Percentiles rank a stretch among this genome's conserved stretches.
phyloP scores from a whole-genome alignment of 768 basidiomycete species.

The Lactifluus hygrophoroides region DNA sequence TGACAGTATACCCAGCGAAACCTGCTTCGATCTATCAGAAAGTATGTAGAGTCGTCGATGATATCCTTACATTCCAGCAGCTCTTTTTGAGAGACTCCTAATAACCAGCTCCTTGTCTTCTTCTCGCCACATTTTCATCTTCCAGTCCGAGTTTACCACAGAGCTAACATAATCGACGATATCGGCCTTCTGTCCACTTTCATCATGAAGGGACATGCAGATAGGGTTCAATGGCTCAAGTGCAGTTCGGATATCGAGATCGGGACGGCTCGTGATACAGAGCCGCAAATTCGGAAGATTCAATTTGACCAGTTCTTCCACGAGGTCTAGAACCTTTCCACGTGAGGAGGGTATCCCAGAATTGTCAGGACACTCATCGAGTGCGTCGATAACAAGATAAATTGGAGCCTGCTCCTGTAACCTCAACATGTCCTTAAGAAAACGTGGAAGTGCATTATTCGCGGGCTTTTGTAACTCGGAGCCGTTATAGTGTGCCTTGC shows the following conservation, averaged over 20 bases:
- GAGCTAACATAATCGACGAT: too few species aligned
- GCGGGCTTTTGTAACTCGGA: too few species aligned
- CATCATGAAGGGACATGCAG: neutral
- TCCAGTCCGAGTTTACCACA: neutral
- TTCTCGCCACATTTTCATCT: neutral
- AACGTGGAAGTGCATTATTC: too few species aligned
- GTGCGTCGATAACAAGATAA: neutral
- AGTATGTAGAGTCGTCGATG: neutral
- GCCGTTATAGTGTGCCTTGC: too few species aligned
- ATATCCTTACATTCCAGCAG: neutral
- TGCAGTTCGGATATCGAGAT: too few species aligned
- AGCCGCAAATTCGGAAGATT: neutral
- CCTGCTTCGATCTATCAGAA: neutral
- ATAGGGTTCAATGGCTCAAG: too few species aligned
- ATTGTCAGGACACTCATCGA: neutral
- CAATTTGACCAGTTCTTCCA: neutral
- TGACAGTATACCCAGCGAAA: constrained; percentile 7
- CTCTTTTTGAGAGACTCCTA: neutral
- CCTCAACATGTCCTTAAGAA: too few species aligned
- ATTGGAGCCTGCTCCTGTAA: too few species aligned
- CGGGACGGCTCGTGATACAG: too few species aligned
- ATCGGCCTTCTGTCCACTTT: neutral
- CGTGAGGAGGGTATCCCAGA: neutral
- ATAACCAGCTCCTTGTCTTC: neutral
- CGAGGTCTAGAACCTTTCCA: neutral